phyloP scores from a whole-genome alignment of 805 yeast species.

The Dipodascopsis uninucleata region DNA sequence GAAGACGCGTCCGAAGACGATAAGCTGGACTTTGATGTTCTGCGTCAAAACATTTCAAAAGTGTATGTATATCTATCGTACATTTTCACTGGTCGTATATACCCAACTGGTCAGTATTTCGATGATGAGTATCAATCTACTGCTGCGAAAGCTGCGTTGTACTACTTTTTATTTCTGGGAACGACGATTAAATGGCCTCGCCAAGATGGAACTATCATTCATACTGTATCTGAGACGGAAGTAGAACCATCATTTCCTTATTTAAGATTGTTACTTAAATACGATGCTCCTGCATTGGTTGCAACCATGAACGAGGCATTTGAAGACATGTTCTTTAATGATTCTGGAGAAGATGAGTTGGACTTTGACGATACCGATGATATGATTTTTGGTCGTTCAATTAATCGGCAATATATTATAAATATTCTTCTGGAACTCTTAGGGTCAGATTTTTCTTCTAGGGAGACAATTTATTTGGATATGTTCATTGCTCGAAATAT shows the following conservation, averaged over 20 bases:
- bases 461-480: slow-evolving; percentile 42
- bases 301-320: slow-evolving; percentile 74
- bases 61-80: slow-evolving; percentile 63
- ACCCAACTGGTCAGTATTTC: slow-evolving; percentile 62
- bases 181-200: slow-evolving; percentile 45
- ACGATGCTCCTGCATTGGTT: slow-evolving; percentile 57
- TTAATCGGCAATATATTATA: slow-evolving; percentile 72
- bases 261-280: slow-evolving; percentile 52
- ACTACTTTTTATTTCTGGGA: slow-evolving; percentile 59
- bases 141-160: slow-evolving; percentile 50
- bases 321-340: slow-evolving; percentile 71
- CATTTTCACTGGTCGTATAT: slow-evolving; percentile 71
- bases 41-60: slow-evolving; percentile 30
- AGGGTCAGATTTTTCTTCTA: slow-evolving; percentile 28
- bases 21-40: slow-evolving; percentile 24
- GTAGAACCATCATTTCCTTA: slow-evolving; percentile 66
- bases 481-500: slow-evolving; percentile 76
- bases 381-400: slow-evolving; percentile 33
- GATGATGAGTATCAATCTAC: slow-evolving; percentile 35
- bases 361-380: slow-evolving; percentile 25
- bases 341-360: slow-evolving; percentile 31
- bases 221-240: slow-evolving; percentile 30
- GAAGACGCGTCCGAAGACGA: slow-evolving; percentile 25
- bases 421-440: slow-evolving; percentile 65
- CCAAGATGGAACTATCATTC: slow-evolving; percentile 38